Evolutionary conservation across 495 filamentous ascomycete species (phyloP).

Genomic region (Friedmanniomyces simplex): DNA sequence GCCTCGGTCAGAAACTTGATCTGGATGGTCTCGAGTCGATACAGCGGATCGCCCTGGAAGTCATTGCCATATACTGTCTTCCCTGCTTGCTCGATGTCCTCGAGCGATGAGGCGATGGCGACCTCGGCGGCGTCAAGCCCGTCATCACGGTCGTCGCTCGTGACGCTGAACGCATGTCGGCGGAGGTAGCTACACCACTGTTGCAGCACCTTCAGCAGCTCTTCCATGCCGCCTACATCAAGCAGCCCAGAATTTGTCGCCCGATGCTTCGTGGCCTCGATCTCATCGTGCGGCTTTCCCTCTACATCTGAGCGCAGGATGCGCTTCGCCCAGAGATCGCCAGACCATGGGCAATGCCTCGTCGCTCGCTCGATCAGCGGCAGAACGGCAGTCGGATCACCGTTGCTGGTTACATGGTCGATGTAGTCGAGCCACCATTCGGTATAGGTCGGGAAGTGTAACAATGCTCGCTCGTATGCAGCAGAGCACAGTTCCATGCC

Average conservation of each 20-base stretch:
- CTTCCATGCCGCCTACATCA: constrained; percentile 63
- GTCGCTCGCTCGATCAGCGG: constrained; percentile 64
- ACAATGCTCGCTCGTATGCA: constrained; percentile 64
- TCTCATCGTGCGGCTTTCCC: constrained; percentile 59
- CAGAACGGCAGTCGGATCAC: constrained; percentile 15
- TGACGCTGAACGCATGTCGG: constrained; percentile 54
- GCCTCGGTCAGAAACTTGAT: constrained; percentile 82
- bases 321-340: constrained; percentile 79
- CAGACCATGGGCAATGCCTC: constrained; percentile 84
- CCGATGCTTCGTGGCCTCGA: constrained; percentile 81
- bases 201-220: constrained; percentile 77
- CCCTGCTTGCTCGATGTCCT: constrained; percentile 69
- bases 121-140: constrained; percentile 76
- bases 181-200: constrained; percentile 91
- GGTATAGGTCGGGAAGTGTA: constrained; percentile 60
- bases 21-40: constrained; percentile 78
- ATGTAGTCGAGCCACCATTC: constrained; percentile 71
- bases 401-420: constrained; percentile 52
- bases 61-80: constrained; percentile 61
- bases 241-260: constrained; percentile 76
- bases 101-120: constrained; percentile 71
- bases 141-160: constrained; percentile 63
- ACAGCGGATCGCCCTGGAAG: constrained; percentile 75
- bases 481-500: constrained; percentile 42
- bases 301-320: constrained; percentile 72